These are phyloP conservation scores for Pseudomicrostroma phylloplanum DNA, from an alignment of 1,284 basidiomycete species.

Conservation along the genomic window DNA sequence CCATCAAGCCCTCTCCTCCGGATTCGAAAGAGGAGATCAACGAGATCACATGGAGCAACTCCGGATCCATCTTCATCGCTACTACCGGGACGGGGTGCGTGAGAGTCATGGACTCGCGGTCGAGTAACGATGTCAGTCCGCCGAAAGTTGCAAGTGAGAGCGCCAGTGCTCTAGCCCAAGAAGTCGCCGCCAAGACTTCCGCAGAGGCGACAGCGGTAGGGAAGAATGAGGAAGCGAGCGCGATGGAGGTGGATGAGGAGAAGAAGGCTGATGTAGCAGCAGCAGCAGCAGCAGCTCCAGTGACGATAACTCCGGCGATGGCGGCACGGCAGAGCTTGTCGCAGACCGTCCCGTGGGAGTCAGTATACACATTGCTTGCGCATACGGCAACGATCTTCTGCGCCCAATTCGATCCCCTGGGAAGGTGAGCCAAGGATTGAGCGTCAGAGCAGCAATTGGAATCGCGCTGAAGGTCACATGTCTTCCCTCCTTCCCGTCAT, in stretches of 20 bases:
- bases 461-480: not conserved
- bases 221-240: not conserved
- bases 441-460: not conserved
- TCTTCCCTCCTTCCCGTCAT: not conserved
- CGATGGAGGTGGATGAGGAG: not conserved
- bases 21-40: conserved; percentile 32
- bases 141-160: not conserved
- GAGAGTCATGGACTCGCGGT: conserved; percentile 12
- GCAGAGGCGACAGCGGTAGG: not conserved
- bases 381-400: conserved; percentile 43
- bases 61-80: conserved; percentile 34
- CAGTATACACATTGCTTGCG: conserved; percentile 20
- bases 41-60: conserved; percentile 34
- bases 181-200: not conserved
- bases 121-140: not conserved
- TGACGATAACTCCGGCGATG: not conserved
- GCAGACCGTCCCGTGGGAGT: conserved; percentile 11
- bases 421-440: conserved; percentile 9
- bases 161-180: not conserved
- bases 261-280: not conserved
- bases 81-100: conserved; percentile 35
- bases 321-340: not conserved
- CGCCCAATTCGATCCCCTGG: conserved; percentile 28
- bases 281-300: not conserved
- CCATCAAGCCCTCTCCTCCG: conserved; percentile 19